Evolutionary conservation across 768 basidiomycete species (phyloP).

Genomic region (Candolleomyces efflorescens): DNA sequence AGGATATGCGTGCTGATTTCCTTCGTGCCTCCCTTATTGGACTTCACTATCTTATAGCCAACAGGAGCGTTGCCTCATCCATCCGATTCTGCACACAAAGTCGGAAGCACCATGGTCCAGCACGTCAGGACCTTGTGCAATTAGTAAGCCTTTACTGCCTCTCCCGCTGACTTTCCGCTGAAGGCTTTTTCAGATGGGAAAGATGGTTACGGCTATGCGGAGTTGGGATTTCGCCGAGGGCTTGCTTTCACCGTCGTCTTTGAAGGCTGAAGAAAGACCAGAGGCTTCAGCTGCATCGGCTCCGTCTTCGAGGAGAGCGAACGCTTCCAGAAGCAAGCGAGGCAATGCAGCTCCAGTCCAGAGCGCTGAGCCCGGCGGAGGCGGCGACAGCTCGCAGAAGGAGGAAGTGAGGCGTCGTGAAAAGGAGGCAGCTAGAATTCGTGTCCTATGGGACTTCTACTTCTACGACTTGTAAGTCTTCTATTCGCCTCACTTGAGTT

Average conservation of each 20-base stretch:
- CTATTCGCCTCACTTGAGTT: not conserved
- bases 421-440: not conserved
- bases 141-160: not conserved
- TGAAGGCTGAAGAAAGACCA: not conserved
- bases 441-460: not conserved
- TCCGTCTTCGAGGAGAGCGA: not conserved
- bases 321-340: not conserved
- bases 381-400: not conserved
- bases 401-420: not conserved
- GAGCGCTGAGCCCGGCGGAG: not conserved
- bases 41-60: constrained; percentile 31
- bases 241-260: not conserved
- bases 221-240: not conserved
- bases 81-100: too few relatives aligned
- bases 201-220: constrained; percentile 47
- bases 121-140: not conserved
- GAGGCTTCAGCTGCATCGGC: too few relatives aligned
- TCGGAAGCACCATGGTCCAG: too few relatives aligned
- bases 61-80: not conserved
- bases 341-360: not conserved
- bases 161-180: not conserved
- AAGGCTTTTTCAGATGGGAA: constrained; percentile 46
- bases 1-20: constrained; percentile 42
- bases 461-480: not conserved
- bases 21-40: constrained; percentile 57